phyloP scores from a whole-genome alignment of 2,329 filamentous ascomycete species.

The Bipolaris zeicola region DNA sequence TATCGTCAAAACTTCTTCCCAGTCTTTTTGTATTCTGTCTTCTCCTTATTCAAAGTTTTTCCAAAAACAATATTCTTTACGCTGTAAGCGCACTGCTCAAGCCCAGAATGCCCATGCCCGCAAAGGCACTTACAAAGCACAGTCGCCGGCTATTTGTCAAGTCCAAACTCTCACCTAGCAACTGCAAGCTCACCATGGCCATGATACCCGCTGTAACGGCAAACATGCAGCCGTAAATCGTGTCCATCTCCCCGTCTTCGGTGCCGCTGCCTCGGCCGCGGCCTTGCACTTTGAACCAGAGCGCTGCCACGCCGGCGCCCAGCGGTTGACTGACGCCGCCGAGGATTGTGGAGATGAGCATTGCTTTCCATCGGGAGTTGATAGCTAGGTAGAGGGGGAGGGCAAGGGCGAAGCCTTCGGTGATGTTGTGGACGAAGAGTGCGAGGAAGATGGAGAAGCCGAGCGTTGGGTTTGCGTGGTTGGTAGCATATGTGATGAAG shows the following conservation, averaged over 20 bases:
- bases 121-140: constrained; percentile 79
- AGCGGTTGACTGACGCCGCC: constrained; percentile 87
- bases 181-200: constrained; percentile 86
- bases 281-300: constrained; percentile 80
- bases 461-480: constrained; percentile 88
- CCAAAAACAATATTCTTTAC: constrained; percentile 2
- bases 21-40: not conserved
- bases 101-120: constrained; percentile 87
- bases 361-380: constrained; percentile 77
- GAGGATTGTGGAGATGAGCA: constrained; percentile 80
- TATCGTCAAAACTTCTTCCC: not conserved
- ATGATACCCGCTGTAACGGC: constrained; percentile 91
- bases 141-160: constrained; percentile 79
- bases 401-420: constrained; percentile 93
- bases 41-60: not conserved
- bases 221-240: constrained; percentile 79
- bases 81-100: constrained; percentile 84
- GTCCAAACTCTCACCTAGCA: constrained; percentile 84
- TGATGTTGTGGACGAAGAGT: constrained; percentile 97
- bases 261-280: constrained; percentile 49
- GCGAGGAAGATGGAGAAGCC: constrained; percentile 94
- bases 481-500: constrained; percentile 92
- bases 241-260: constrained; percentile 61
- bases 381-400: constrained; percentile 92
- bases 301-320: constrained; percentile 79